A percentile compares a stretch with the other conserved stretches of the same genome.
phyloP scores from a whole-genome alignment of 768 basidiomycete genomes.

The Rossbeevera mucosa region DNA sequence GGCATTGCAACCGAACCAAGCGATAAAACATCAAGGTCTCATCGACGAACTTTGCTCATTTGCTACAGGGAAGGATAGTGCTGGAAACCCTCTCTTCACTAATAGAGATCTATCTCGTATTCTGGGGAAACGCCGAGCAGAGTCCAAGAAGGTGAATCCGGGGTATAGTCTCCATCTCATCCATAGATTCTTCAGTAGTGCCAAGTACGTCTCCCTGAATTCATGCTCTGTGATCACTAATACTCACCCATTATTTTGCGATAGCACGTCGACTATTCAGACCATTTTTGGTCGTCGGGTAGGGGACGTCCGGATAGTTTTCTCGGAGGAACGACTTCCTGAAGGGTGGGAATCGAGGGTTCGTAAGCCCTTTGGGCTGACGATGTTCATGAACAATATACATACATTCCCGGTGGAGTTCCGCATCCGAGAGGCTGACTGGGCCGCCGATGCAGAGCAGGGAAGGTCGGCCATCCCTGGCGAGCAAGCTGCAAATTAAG shows the following conservation, averaged over 20 bases:
- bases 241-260: not conserved
- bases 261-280: constrained; percentile 60
- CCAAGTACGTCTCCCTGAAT: constrained; percentile 47
- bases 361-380: constrained; percentile 53
- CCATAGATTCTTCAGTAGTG: constrained; percentile 62
- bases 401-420: constrained; percentile 6
- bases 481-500: not conserved
- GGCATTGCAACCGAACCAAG: constrained; percentile 47
- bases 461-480: not conserved
- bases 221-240: not conserved
- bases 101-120: constrained; percentile 54
- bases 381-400: constrained; percentile 52
- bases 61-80: constrained; percentile 54
- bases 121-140: constrained; percentile 55
- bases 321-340: constrained; percentile 68
- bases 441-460: constrained; percentile 2
- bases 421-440: constrained; percentile 16
- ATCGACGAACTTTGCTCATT: constrained; percentile 52
- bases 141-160: constrained; percentile 49
- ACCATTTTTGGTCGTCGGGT: constrained; percentile 62
- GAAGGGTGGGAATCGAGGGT: constrained; percentile 66
- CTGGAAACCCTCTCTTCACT: constrained; percentile 48
- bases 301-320: constrained; percentile 47
- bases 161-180: constrained; percentile 44
- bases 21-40: constrained; percentile 42